A percentile compares a stretch with the other conserved stretches of the same genome.
Conservation (phyloP, 495 filamentous ascomycete species). For the Thozetella sp. region DNA sequence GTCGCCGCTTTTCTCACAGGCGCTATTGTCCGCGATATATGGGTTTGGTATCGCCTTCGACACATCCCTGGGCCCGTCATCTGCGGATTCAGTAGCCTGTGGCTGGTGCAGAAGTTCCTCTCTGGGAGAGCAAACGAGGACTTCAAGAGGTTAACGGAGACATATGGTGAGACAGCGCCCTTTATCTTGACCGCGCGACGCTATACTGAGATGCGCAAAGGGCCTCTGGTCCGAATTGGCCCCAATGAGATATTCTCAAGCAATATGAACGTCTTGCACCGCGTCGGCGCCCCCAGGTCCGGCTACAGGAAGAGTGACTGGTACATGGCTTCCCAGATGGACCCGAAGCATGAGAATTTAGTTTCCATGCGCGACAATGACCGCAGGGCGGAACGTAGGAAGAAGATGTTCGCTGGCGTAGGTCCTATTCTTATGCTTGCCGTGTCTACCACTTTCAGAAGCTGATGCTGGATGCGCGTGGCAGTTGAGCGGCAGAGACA, state of each 20-base stretch:
- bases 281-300: conserved; percentile 36
- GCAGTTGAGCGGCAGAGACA: conserved; percentile 33
- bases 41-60: conserved; percentile 27
- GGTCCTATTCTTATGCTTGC: not conserved
- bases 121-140: conserved; percentile 4
- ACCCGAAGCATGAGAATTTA: conserved; percentile 39
- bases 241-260: conserved; percentile 26
- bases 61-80: conserved; percentile 21
- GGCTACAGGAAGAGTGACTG: conserved; percentile 38
- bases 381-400: conserved; percentile 25
- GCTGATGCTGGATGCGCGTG: not conserved
- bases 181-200: not conserved
- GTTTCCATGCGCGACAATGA: conserved; percentile 24
- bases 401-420: conserved; percentile 28
- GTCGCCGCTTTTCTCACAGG: not conserved
- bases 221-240: conserved; percentile 22
- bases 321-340: conserved; percentile 41
- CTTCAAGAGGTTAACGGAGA: conserved; percentile 7
- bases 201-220: conserved; percentile 2
- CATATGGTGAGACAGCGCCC: conserved; percentile 11
- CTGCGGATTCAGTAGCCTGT: conserved; percentile 17
- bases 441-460: too few relatives aligned
- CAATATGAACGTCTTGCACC: conserved; percentile 41
- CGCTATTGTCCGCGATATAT: not conserved
- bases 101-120: conserved; percentile 11